These are phyloP conservation scores for Eucalyptus marginata DNA, from an alignment of 345 rosid species.

Conservation along the genomic window DNA sequence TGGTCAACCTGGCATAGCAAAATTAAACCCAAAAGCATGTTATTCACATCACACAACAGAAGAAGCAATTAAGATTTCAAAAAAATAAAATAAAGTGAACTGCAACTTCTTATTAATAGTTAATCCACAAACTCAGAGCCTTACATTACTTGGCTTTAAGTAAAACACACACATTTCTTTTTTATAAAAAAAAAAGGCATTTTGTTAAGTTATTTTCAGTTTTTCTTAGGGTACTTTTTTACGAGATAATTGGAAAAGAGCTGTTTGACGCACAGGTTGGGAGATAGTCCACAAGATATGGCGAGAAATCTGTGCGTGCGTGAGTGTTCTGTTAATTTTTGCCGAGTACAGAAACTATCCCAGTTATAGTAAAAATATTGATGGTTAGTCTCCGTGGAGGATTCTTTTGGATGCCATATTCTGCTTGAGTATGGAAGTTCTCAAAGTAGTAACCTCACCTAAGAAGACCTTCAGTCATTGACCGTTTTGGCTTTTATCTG, in stretches of 20 bases:
- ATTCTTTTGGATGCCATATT: background rate
- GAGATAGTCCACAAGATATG: background rate
- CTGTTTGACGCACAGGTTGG: background rate
- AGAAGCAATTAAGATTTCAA: background rate
- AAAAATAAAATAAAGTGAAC: background rate
- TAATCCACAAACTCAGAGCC: background rate
- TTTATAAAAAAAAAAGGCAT: background rate
- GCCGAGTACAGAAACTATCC: background rate
- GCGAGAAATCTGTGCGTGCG: background rate
- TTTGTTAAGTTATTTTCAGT: background rate
- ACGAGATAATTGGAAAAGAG: background rate
- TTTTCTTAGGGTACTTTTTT: background rate
- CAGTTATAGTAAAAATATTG: background rate
- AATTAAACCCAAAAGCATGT: background rate
- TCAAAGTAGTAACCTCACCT: background rate
- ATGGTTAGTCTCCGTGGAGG: background rate
- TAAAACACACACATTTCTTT: background rate
- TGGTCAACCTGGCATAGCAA: background rate
- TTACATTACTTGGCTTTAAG: background rate
- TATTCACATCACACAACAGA: background rate
- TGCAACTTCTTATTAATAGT: background rate
- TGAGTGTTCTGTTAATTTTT: background rate
- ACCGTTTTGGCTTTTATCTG: background rate
- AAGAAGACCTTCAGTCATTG: background rate
- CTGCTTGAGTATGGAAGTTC: background rate